phyloP scores from a whole-genome alignment of 306 rosid species.

The Cicer bijugum region DNA sequence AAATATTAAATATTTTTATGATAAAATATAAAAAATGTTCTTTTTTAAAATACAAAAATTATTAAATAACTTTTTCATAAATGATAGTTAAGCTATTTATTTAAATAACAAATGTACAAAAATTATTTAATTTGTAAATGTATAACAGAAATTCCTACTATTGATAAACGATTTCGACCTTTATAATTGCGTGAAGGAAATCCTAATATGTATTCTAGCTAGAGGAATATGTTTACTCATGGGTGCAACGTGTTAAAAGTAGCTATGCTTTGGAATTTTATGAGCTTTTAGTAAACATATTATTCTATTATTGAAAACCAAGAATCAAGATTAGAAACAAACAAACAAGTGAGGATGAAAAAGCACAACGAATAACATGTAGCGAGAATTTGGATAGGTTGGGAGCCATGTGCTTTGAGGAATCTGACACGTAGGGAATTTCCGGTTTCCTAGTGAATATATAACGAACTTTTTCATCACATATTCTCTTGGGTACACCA shows the following conservation, averaged over 20 bases:
- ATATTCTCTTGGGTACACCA: neutral
- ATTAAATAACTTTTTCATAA: too few species aligned
- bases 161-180: too few species aligned
- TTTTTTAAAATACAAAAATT: too few species aligned
- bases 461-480: slow-evolving; percentile 23
- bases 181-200: too few species aligned
- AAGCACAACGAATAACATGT: neutral
- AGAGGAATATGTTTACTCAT: neutral
- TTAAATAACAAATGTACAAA: too few species aligned
- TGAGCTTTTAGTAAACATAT: neutral
- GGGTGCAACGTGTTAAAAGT: slow-evolving; percentile 18
- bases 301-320: neutral
- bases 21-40: too few species aligned
- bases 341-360: slow-evolving; percentile 11
- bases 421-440: slow-evolving; percentile 13
- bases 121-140: too few species aligned
- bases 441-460: neutral
- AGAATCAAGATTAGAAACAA: neutral
- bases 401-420: slow-evolving; percentile 29
- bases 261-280: neutral
- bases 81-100: too few species aligned
- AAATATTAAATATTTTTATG: too few species aligned
- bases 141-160: too few species aligned
- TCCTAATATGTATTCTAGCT: too few species aligned
- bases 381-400: slow-evolving; percentile 26